Base-by-base conservation (phyloP, 2,329 filamentous ascomycete species). In the Hymenoscyphus fructigenus region DNA sequence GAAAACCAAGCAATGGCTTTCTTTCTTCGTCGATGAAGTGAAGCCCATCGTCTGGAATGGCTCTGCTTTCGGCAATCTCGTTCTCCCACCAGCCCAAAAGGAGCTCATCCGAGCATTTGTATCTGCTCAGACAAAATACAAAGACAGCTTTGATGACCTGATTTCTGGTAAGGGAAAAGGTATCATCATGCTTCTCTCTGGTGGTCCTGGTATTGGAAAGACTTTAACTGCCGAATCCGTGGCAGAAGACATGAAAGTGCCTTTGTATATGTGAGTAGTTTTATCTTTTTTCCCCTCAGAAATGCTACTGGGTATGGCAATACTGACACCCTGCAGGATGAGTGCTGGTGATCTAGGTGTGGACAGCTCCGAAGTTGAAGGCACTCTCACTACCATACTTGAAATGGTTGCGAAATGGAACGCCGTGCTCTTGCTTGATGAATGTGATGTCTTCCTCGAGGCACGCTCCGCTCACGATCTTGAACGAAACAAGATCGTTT, bases 401-500 rank as follows among this genome's bases (percentile, higher is more conserved):
- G 88, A 91, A 72, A 88, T 93, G 66, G 89, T 90, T 1, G 87
- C 91, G 67, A 83, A 83, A 1, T 92, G 90, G 89, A 87, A 88
- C 59, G 74, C 74, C 1, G 62, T 76, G 14, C 65, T 79, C 0
- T 67, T 78, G 0, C 67, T 79, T 0, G 76, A 79, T 38, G 76
- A 79, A 66, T 76, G 75, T 5, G 76, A 79, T 66, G 70, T 79
- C 1, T 78, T 75, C 63, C 69, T 78, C 32, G 75, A 78, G 64
- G 70, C 71, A 1, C 73, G 77, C 3, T 64, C 68, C 1, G 66
- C 68, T 1, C 55, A 74, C 66, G 75, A 78, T 65, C 69, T 78
- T 10, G 70, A 76, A 65, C 73, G 77, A 62, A 80, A 80, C 72
- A 74, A 73, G 62, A 71, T 80, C 26, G 75, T 78, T 50, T 68